Evolutionary conservation across 345 rosid species (phyloP).

Genomic region (Erysimum cheiranthoides): DNA sequence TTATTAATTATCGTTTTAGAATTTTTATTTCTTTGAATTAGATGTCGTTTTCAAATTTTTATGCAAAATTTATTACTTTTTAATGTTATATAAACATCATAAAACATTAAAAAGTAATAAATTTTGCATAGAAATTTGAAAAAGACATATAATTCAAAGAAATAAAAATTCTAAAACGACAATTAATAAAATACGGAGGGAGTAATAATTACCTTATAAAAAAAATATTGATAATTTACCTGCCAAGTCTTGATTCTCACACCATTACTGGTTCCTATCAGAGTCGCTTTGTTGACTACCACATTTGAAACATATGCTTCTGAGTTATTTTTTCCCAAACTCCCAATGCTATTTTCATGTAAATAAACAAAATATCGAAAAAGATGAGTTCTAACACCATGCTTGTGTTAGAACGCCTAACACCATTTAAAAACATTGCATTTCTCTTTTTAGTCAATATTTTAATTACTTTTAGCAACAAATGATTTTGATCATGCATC

Average conservation of each 20-base stretch:
- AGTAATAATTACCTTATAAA: neutral
- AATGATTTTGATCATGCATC: constrained; percentile 5
- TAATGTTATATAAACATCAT: no score
- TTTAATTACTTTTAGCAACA: neutral
- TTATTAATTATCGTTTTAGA: no score
- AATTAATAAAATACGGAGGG: no score
- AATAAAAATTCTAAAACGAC: no score
- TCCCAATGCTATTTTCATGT: constrained; percentile 65
- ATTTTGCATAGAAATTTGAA: no score
- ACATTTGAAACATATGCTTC: constrained; percentile 80
- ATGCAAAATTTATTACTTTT: no score
- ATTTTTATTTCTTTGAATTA: no score
- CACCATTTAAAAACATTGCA: neutral
- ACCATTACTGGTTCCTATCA: constrained; percentile 82
- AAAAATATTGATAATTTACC: constrained; percentile 48
- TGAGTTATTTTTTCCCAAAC: constrained; percentile 70
- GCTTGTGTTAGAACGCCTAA: neutral
- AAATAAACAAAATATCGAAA: neutral
- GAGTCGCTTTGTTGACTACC: constrained; percentile 60
- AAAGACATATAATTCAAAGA: no score
- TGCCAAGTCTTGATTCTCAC: constrained; percentile 96
- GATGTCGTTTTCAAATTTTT: no score
- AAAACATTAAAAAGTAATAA: no score
- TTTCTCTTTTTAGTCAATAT: neutral
- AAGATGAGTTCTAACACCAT: no score